These are phyloP conservation scores for Colletotrichum sp. DNA, from an alignment of 2,329 filamentous ascomycete species.

Conservation along the genomic window DNA sequence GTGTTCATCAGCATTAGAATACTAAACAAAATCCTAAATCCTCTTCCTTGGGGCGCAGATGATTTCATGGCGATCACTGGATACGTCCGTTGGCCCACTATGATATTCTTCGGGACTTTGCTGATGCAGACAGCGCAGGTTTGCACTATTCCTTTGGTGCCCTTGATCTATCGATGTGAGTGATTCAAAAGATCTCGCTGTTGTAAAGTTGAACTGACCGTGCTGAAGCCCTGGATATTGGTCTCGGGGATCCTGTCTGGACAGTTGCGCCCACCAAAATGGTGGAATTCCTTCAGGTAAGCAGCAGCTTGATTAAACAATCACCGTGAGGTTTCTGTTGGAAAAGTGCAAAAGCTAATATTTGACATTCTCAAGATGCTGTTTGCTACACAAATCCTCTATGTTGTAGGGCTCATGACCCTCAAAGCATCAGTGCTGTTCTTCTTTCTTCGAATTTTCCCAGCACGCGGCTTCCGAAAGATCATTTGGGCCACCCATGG, in stretches of 20 bases:
- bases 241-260: not conserved
- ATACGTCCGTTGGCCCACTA: not conserved
- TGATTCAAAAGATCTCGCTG: accelerated
- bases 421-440: slow-evolving; percentile 35
- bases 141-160: not conserved
- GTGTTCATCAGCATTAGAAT: not conserved
- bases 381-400: not conserved
- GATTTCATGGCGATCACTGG: not conserved
- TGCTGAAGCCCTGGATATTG: not conserved
- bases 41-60: not conserved
- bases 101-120: accelerated
- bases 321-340: not conserved
- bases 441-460: slow-evolving; percentile 37
- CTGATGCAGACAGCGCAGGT: not conserved
- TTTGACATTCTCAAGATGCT: not conserved
- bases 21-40: not conserved
- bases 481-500: not conserved
- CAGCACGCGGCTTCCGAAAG: slow-evolving; percentile 10
- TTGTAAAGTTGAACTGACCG: not conserved
- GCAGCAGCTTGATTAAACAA: not conserved
- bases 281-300: not conserved
- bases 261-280: not conserved
- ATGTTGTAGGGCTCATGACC: not conserved
- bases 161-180: not conserved
- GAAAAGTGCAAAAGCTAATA: accelerated